A percentile compares a stretch with the other conserved stretches of the same genome.
These are phyloP conservation scores for Lachancea nothofagi DNA, from an alignment of 805 yeast species.

Conservation along the genomic window DNA sequence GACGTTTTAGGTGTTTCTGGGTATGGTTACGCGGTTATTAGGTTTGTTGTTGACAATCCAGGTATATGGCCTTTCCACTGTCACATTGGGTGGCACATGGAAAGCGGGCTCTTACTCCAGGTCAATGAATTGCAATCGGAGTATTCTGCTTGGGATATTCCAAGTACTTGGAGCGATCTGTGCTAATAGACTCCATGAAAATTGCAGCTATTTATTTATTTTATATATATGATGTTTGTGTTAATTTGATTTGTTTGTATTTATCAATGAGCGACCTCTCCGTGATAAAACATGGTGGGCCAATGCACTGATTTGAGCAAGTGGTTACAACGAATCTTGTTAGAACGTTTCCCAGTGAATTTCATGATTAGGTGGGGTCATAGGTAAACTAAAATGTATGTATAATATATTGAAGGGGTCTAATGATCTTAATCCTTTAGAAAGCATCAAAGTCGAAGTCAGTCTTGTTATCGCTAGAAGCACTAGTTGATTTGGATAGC, in stretches of 20 bases:
- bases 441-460: not conserved
- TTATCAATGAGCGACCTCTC: not conserved
- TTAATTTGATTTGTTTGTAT: too few species aligned
- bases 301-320: too few species aligned
- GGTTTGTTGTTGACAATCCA: constrained; percentile 68
- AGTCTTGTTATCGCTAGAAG: not conserved
- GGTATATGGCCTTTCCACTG: constrained; percentile 86
- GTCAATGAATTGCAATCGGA: constrained; percentile 21
- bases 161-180: constrained; percentile 22
- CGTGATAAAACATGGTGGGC: not conserved
- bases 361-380: too few species aligned
- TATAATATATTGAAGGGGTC: not conserved
- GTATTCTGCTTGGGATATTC: constrained; percentile 24
- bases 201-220: too few species aligned
- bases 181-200: constrained; percentile 1
- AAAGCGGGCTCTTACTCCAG: constrained; percentile 47
- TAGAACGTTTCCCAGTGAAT: too few species aligned
- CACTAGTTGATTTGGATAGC: not conserved
- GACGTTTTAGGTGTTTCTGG: constrained; percentile 58
- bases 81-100: constrained; percentile 66
- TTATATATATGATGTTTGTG: too few species aligned
- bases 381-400: not conserved
- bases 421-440: not conserved
- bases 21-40: constrained; percentile 49
- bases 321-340: not conserved